Evolutionary conservation across 2,329 filamentous ascomycete genomes (phyloP), one percentile per base, ranked within the genome.

Genomic region (Diaporthe amygdali): DNA sequence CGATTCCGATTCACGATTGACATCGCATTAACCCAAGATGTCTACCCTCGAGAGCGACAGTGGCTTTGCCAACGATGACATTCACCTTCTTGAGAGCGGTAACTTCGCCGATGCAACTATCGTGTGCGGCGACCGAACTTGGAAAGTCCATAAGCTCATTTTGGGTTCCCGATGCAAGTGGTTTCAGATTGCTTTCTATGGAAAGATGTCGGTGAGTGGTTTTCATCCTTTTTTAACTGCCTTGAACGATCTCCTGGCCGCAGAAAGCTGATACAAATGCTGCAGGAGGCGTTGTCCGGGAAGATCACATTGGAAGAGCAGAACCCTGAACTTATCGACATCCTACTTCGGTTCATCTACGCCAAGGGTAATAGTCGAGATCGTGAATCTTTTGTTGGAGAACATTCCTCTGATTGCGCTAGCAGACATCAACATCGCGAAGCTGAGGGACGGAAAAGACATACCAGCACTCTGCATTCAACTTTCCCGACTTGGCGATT

Each of bases 361-460:
- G 2, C 34, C 34, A 30, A 3, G 22, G 14, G 54, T 59, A 30
- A 41, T 34, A 3, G 7, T 3, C 0, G 2, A 25, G 6, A 15
- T 3, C 1, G 10, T 1, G 14, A 2, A 4, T 0, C 14, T 54
- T 6, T 5, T 10, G 1, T 20, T 10, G 2, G 3, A 32, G 6
- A 2, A 9, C 5, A 5, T 52, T 52, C 0, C 17, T 34, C 17
- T n/a, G 20, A 44, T 15, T 7, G 1, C 20, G 7, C 12, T 2
- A 5, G 30, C 25, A 59, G 55, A 20, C 14, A 12, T 30, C 22
- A 1, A 30, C 4, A 30, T 59, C 8, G 0, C 6, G 0, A 2
- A 2, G 1, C 2, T 59, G 17, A 30, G 0, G 9, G 5, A 9
- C 1, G 22, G 17, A 2, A 14, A 59, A 14, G 22, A n/a, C 0